Conservation (phyloP, 768 basidiomycete genomes). For the Phanerochaete carnosa region DNA sequence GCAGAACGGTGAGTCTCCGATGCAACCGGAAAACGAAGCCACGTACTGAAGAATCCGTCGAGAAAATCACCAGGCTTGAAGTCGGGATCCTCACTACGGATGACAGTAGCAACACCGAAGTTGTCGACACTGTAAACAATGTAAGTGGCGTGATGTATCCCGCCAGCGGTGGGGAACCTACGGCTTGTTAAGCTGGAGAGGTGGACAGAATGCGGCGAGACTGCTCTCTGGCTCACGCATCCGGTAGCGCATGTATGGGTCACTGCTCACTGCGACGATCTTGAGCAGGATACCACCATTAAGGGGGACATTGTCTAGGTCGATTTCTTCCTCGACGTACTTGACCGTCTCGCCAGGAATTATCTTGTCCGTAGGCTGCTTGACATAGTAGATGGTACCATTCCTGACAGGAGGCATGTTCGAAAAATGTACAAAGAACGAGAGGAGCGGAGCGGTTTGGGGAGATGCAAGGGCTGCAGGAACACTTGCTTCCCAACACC, state of each 20-base stretch:
- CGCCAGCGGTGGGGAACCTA: neutral
- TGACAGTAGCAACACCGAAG: conserved; percentile 9
- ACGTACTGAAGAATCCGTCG: conserved; percentile 11
- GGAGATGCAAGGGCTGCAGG: neutral
- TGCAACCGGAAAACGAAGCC: neutral
- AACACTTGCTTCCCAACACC: neutral
- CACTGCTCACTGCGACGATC: conserved; percentile 13
- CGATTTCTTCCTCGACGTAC: conserved; percentile 14
- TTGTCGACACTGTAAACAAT: conserved; percentile 6
- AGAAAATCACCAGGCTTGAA: conserved; percentile 10
- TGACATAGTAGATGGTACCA: conserved; percentile 2
- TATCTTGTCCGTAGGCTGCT: neutral
- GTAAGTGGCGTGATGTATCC: neutral
- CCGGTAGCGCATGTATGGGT: conserved; percentile 15
- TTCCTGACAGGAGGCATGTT: conserved; percentile 11
- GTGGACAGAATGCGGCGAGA: neutral
- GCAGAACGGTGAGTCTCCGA: neutral
- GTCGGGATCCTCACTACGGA: conserved; percentile 10
- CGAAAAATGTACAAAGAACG: neutral
- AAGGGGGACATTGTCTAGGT: conserved; percentile 14
- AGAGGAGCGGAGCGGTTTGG: conserved; percentile 5
- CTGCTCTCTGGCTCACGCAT: conserved; percentile 11
- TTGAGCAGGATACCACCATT: conserved; percentile 19
- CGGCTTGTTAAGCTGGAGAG: neutral
- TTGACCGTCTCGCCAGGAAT: conserved; percentile 3